Base-by-base conservation (phyloP, 805 yeast species). In the Saccharomycopsis fodiens region DNA sequence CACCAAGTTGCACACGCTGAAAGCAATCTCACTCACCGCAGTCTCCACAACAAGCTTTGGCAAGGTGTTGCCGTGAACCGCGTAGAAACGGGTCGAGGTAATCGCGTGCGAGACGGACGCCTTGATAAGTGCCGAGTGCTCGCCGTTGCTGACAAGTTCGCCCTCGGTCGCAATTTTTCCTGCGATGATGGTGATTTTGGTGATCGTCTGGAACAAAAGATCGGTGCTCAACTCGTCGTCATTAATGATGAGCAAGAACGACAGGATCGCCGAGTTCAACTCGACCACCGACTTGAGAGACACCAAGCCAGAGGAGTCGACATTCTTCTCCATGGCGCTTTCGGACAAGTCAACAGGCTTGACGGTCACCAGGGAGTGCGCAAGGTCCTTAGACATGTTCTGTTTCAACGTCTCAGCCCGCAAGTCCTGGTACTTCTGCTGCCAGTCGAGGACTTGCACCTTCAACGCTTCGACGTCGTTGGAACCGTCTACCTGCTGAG, bases 11-110 rank as follows among this genome's bases (percentile, higher is more conserved):
- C 84, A 80, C 20, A 82, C 65, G 2, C 81, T 64, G 57, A 79
- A 81, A 5, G 81, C 71, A 30, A 88, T 65, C 56, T 88, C 96
- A 37, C 84, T 74, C 7, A 85, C 65, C 0, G 97, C 81, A 19
- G 87, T 74, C 61, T 86, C 82, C 16, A 88, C 72, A 2, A 87
- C 73, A 17, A 82, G 64, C 44, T 71, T 73, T 0, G 96, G 96
- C 45, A 86, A 63, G 2, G 85, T 57, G n/a, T 72, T 69, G 3
- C 73, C 67, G 54, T 83, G 81, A 8, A 79, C 65, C 1, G 84
- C 76, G 60, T 68, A 83, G 57, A 86, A 85, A 56, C 96, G 72
- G 1, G 89, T 75, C 1, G 87, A 72, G 3, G 95, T 79, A 35
- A 91, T 76, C 0, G 80, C 74, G 61, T 83, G 87, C 15, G 88